Percentiles rank a stretch among this genome's conserved stretches.
Evolutionary conservation across 148 eudicot species (phyloP).

Genomic region (Persicaria maculosa): DNA sequence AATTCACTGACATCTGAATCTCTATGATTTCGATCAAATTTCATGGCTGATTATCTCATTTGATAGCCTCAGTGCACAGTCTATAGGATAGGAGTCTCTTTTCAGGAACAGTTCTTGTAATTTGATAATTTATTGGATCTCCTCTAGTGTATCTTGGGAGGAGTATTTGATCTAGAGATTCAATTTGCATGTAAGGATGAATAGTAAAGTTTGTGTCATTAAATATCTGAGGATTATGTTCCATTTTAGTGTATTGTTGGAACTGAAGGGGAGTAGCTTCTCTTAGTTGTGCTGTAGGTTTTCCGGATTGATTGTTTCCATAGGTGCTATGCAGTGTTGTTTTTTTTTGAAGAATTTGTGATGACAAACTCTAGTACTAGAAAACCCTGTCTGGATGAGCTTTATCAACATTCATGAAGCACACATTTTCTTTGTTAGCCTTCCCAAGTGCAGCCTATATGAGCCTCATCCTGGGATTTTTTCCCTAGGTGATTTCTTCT

Average conservation of each 20-base stretch:
- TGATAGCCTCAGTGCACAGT: background rate
- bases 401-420: background rate
- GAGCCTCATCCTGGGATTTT: background rate
- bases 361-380: background rate
- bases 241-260: background rate
- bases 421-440: background rate
- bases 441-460: background rate
- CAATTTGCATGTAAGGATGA: background rate
- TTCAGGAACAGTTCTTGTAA: too few species aligned
- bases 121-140: too few species aligned
- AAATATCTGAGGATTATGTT: background rate
- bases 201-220: too few species aligned
- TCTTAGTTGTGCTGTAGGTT: background rate
- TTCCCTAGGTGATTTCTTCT: background rate
- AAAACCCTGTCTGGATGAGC: background rate
- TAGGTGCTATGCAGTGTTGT: background rate
- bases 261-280: background rate
- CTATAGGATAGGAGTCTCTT: too few species aligned
- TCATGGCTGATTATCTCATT: background rate
- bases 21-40: background rate
- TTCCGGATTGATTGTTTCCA: background rate
- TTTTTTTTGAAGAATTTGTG: too few species aligned
- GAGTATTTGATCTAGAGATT: background rate
- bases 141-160: too few species aligned
- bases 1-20: background rate